A percentile compares a stretch with the other conserved stretches of the same genome.
phyloP scores from a whole-genome alignment of 179 eudicot species.

The Patellifolia procumbens region DNA sequence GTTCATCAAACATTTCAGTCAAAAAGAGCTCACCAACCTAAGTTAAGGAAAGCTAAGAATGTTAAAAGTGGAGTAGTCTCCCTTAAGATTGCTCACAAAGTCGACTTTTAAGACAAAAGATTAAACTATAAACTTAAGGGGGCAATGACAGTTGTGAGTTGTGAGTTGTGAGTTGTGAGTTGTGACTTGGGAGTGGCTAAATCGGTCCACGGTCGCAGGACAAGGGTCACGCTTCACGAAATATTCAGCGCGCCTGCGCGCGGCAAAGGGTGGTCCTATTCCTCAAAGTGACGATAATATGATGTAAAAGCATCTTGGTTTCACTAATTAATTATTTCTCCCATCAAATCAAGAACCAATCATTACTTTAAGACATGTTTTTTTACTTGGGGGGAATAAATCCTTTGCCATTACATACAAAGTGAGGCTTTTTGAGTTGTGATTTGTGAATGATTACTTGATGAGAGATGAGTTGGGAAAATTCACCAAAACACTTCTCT shows the following conservation, averaged over 20 bases:
- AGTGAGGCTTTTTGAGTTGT: constrained; percentile 4
- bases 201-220: constrained; percentile 15
- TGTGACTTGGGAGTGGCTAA: constrained; percentile 4
- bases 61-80: neutral
- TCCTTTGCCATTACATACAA: neutral
- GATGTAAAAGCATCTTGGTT: constrained; percentile 22
- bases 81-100: constrained; percentile 12
- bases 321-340: neutral
- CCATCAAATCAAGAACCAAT: constrained; percentile 25
- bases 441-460: constrained; percentile 15
- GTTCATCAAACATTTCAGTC: too few species aligned
- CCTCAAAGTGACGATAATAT: constrained; percentile 20
- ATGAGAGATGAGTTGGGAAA: neutral
- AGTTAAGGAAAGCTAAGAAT: neutral
- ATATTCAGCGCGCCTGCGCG: too few species aligned
- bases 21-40: constrained; percentile 13
- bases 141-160: neutral
- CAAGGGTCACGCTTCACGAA: constrained; percentile 23
- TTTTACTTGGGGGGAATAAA: neutral
- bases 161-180: too few species aligned
- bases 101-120: neutral
- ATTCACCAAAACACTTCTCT: neutral
- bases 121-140: neutral
- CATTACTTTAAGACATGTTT: constrained; percentile 6
- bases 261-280: neutral